Base-by-base conservation (phyloP, 129 eudicot species). In the Rutidosis leptorrhynchoides region DNA sequence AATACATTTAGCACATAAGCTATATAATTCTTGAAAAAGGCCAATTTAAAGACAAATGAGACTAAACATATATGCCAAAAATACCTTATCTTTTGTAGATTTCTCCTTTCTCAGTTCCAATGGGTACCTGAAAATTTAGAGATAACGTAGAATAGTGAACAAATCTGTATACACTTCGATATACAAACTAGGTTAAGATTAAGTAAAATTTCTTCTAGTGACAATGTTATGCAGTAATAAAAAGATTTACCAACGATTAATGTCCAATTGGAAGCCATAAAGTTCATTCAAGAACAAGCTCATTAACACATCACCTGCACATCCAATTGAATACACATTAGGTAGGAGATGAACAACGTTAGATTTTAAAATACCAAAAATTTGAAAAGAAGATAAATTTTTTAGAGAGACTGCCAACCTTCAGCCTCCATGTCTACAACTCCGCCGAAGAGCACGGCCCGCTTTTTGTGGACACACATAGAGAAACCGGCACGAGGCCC, bases 401-500 rank as follows among this genome's bases (percentile, higher is more conserved):
- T 33, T 35, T 35, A 7, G 32, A 75, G 51, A 35, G 22, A 46
- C 64, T 26, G 62, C n/a, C 40, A 53, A 86, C 98, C 98, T 88
- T 83, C 89, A 80, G 86, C 82, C 73, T 92, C 98, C 95, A 92
- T 89, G 65, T 92, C 98, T 70, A 92, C 98, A 51, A 92, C 98
- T 42, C 98, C 98, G 40, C 98, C 98, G 80, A 83, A 92, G 46
- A 92, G 81, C 68, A 92, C 63, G n/a, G 92, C 95, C 75, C 98
- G 74, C 74, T 92, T 92, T 77, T 92, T 92, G 75, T 92, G 98
- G 66, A 92, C 89, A 74, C 91, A 83, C 89, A 88, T 83, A 25
- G 96, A 85, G 81, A 92, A 92, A 55, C 98, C 90, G 77, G 98
- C 98, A 82, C 98, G 95, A 74, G 96, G 81, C 28, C 96, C 98